Evolutionary conservation across 148 eudicot species (phyloP), one percentile per base, ranked within the genome.

Genomic region (Rhododendron mucronatum): DNA sequence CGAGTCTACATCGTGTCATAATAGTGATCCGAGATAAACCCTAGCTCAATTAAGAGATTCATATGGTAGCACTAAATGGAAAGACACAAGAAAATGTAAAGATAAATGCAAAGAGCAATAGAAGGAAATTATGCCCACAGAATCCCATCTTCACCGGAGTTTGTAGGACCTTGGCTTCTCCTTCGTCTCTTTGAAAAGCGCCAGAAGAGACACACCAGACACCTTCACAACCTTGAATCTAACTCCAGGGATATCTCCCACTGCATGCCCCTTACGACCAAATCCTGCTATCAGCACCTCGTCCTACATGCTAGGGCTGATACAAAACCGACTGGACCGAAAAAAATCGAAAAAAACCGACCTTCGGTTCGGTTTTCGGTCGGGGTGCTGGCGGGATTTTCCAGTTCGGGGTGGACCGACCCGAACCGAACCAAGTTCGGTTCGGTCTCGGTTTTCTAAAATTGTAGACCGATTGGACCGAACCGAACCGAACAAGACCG

Each of bases 201-300:
- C 90, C 53, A 88, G 82, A 47, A 88, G 90, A 53, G 90, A 88
- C 23, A 87, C 90, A 12, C 90, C 90, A 0, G 90, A 89, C 4
- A 89, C 90, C 87, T 89, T 89, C 79, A 87, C 90, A 50, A 89
- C 90, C 86, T 89, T 89, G 59, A 89, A 89, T 26, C 90, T 89
- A 59, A 89, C 90, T 65, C 89, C 90, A 11, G 90, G 90, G 71
- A 89, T 87, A 87, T 89, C 90, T 84, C 90, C 90, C 12, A 87
- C 90, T 1, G 90, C 90, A 79, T 88, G 90, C 45, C 90, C 90
- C 84, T 88, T 88, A 11, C 90, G 85, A 65, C 90, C 90, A 87
- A 89, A 89, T 77, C 90, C 90, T 23, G 90, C 90, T 82, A 89
- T 87, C 87, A 89, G 82, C 85, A 89, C 90, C 87, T 87, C 90